Percentiles rank a stretch among this genome's conserved stretches.
Evolutionary conservation across 176 grass and related monocot species (phyloP).

Genomic region (Juncus effusus): DNA sequence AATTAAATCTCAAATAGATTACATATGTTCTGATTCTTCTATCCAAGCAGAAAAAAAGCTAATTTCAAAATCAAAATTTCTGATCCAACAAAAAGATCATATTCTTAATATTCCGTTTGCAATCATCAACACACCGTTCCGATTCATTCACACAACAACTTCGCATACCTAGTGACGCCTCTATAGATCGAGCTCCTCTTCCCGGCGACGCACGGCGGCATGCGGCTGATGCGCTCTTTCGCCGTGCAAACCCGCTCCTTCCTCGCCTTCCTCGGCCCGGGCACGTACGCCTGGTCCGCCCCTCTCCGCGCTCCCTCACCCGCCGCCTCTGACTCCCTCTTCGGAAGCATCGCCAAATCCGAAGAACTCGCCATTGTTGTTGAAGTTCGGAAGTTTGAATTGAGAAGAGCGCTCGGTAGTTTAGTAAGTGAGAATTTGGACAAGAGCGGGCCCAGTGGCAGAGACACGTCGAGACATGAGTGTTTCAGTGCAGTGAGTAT

Average conservation of each 20-base stretch:
- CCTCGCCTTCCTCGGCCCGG: constrained; percentile 49
- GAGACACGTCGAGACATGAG: constrained; percentile 10
- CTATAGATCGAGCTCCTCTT: constrained; percentile 99
- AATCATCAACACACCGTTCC: background rate
- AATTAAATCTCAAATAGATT: too few species aligned
- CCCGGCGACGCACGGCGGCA: constrained; percentile 90
- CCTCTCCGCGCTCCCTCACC: constrained; percentile 21
- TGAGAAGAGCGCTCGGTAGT: constrained; percentile 18
- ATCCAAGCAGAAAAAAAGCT: too few species aligned
- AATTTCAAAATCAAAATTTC: too few species aligned
- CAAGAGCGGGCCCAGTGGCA: background rate
- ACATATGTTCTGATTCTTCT: too few species aligned
- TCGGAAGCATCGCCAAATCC: constrained; percentile 35
- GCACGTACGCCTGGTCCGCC: constrained; percentile 30
- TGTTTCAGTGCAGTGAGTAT: constrained; percentile 42
- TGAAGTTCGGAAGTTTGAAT: constrained; percentile 27
- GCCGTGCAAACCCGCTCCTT: constrained; percentile 96
- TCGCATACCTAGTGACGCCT: constrained; percentile 76
- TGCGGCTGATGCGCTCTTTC: constrained; percentile 99
- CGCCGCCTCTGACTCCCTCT: constrained; percentile 35
- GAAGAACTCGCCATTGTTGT: constrained; percentile 35
- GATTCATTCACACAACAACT: constrained; percentile 1
- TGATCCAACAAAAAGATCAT: too few species aligned
- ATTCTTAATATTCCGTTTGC: background rate
- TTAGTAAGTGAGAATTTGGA: background rate